Conservation (phyloP, 1,284 basidiomycete genomes). For the Microbotryomycetes sp. region DNA sequence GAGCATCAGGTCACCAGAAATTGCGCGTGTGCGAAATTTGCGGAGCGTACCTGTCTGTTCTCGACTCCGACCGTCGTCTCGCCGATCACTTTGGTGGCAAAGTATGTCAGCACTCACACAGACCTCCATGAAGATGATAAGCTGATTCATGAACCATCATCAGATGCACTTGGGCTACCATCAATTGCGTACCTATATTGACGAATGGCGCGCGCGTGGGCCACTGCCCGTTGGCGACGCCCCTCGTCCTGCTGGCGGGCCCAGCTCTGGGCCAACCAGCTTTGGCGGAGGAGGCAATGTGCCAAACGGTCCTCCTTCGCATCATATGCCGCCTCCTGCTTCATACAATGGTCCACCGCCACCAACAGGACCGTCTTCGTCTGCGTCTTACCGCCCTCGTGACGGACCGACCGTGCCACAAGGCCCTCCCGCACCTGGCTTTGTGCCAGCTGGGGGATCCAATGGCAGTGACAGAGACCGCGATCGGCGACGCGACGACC, state of each 20-base stretch:
- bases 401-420: not conserved
- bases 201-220: conserved; percentile 49
- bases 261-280: not conserved
- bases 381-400: no score
- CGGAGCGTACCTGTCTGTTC: conserved; percentile 93
- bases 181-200: conserved; percentile 87
- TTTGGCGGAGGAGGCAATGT: conserved; percentile 26
- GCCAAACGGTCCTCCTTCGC: conserved; percentile 38
- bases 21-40: conserved; percentile 98
- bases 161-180: conserved; percentile 99
- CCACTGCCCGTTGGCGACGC: conserved; percentile 29
- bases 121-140: not conserved
- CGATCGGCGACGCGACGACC: not conserved
- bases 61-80: conserved; percentile 95
- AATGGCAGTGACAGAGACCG: conserved; percentile 1
- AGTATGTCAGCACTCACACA: conserved; percentile 55
- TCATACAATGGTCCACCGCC: not conserved
- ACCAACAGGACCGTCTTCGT: not conserved
- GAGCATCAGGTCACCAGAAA: conserved; percentile 98
- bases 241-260: conserved; percentile 35
- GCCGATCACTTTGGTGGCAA: conserved; percentile 99
- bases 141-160: not conserved
- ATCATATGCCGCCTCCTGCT: conserved; percentile 34
- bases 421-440: not conserved
- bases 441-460: not conserved